Evolutionary conservation across 2,329 filamentous ascomycete genomes (phyloP), one percentile per base, ranked within the genome.

Genomic region (Sporothrix brunneoviolacea): DNA sequence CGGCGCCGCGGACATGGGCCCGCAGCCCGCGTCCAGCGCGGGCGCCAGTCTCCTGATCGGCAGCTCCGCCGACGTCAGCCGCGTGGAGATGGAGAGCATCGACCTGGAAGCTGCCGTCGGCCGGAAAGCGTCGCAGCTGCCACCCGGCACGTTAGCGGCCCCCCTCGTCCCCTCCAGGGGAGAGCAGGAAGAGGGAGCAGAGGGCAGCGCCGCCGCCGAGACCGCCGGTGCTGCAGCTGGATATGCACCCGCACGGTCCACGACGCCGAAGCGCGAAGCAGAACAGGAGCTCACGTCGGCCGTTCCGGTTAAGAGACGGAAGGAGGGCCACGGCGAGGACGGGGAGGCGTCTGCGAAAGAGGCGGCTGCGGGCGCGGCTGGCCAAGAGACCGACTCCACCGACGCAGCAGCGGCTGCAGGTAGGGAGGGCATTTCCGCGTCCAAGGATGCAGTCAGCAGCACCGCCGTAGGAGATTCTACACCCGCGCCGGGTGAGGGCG

Each of bases 1-100:
- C 45, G 91, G 91, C 4, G 82, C 90, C 53, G 83, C 88, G 59
- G 93, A 98, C 63, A 86, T 88, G 57, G 93, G 93, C 0, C 83
- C 87, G 9, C 91, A 88, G 66, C 69, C 57, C 47, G 69, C 64
- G 15, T 63, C 65, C 24, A 68, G 63, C 45, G 65, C 65, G 51
- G 62, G 68, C 16, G 21, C 18, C 18, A 15, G 35, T 6, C 52
- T 48, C 6, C 18, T 51, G 39, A 54, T 51, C 35, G 52, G 52
- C 36, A 51, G 39, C 12, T 36, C 45, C 8, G 65, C 71, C 50
- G 66, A 70, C 39, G 63, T 61, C 9, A 36, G 30, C 53, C 58
- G 42, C 33, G 59, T 76, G n/a, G 70, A 72, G 42, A 74, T 77
- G 65, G 71, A 74, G 47, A 75, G 71, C 12, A 79, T 83, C 53